phyloP scores from a whole-genome alignment of 2,329 filamentous ascomycete species.

The Pseudogymnoascus sp. region DNA sequence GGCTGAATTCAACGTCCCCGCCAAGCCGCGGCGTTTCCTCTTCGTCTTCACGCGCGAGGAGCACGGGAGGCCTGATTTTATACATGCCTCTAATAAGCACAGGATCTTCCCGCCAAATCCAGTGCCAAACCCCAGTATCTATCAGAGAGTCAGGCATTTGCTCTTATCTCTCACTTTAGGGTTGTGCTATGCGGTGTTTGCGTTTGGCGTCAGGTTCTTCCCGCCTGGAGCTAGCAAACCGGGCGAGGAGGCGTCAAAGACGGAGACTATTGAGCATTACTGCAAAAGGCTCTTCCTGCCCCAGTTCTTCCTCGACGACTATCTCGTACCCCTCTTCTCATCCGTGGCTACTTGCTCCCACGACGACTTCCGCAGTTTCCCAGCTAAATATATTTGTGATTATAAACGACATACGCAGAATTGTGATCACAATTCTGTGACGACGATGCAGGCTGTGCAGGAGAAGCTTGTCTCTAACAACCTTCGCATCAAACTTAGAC shows the following conservation, averaged over 20 bases:
- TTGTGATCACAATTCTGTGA: neutral
- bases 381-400: neutral
- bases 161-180: neutral
- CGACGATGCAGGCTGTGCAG: constrained; percentile 3
- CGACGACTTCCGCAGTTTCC: neutral
- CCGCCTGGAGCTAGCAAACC: neutral
- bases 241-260: neutral
- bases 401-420: neutral
- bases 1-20: neutral
- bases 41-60: constrained; percentile 8
- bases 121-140: neutral
- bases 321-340: neutral
- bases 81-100: neutral
- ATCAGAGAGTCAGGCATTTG: neutral
- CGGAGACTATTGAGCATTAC: neutral
- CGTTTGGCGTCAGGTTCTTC: neutral
- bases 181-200: neutral
- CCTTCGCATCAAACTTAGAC: neutral
- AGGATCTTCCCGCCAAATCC: neutral
- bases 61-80: neutral
- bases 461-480: neutral
- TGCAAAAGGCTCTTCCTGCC: neutral
- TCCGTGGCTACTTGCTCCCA: neutral
- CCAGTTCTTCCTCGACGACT: neutral
- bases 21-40: neutral